Percentiles rank a stretch among this genome's conserved stretches.
phyloP scores from a whole-genome alignment of 306 rosid genomes.

The Senna tora region DNA sequence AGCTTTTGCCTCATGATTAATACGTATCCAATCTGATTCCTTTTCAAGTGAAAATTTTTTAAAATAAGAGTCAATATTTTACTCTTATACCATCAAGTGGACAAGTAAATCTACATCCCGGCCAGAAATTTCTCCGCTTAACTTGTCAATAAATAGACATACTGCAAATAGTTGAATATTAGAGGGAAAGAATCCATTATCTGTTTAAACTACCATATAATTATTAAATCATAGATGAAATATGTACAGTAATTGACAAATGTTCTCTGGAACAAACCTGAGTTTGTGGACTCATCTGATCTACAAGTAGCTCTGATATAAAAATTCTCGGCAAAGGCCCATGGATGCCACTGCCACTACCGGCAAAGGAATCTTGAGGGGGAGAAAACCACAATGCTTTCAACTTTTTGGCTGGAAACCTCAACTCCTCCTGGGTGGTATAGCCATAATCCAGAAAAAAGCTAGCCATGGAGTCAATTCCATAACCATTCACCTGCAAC shows the following conservation, averaged over 20 bases:
- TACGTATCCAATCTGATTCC: background rate
- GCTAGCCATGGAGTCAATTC: constrained; percentile 80
- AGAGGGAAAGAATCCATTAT: background rate
- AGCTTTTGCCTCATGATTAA: background rate
- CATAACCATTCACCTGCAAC: constrained; percentile 79
- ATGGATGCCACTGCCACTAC: constrained; percentile 54
- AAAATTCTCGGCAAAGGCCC: constrained; percentile 93
- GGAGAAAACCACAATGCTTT: constrained; percentile 96
- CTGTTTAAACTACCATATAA: constrained; percentile 7
- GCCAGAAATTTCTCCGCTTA: constrained; percentile 19
- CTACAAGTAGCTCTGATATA: constrained; percentile 90
- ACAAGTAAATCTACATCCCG: background rate
- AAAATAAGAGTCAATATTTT: background rate
- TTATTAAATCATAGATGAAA: constrained; percentile 12
- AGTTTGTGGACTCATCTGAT: constrained; percentile 77
- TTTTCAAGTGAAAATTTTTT: background rate
- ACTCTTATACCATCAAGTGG: background rate
- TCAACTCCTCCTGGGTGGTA: constrained; percentile 64
- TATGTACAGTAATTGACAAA: constrained; percentile 15
- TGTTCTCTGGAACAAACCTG: constrained; percentile 57
- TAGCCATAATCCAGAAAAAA: constrained; percentile 87
- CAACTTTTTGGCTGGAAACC: constrained; percentile 83
- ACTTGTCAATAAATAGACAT: constrained; percentile 19
- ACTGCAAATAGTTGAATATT: background rate
- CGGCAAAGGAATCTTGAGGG: constrained; percentile 48